These are phyloP conservation scores for Blakeslea trispora DNA, from an alignment of 371 early-diverging fungal genomes.

Conservation along the genomic window DNA sequence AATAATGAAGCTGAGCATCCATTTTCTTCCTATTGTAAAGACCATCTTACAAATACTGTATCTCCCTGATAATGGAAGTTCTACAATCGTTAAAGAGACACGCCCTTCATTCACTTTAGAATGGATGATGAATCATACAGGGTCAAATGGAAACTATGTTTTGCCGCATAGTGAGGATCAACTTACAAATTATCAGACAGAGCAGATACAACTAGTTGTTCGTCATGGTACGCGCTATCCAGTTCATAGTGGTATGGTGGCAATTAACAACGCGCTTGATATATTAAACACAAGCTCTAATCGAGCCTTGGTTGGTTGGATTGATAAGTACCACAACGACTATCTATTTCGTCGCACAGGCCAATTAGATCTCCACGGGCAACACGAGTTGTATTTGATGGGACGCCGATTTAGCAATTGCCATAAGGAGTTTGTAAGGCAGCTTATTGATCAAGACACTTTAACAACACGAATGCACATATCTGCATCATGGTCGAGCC, in stretches of 20 bases:
- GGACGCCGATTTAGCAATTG: slow-evolving; percentile 25
- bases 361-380: slow-evolving; percentile 21
- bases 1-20: no score
- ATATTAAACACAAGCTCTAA: slow-evolving; percentile 15
- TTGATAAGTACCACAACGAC: slow-evolving; percentile 16
- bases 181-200: slow-evolving; percentile 1
- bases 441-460: slow-evolving; percentile 7
- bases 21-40: no score
- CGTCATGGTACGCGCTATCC: slow-evolving; percentile 42
- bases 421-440: slow-evolving; percentile 14
- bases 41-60: no score
- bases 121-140: background rate
- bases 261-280: slow-evolving; percentile 16
- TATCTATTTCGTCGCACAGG: slow-evolving; percentile 12
- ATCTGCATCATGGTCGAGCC: slow-evolving; percentile 16
- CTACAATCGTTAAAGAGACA: background rate
- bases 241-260: slow-evolving; percentile 15
- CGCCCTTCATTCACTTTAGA: background rate
- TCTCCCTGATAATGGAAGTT: background rate
- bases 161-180: background rate
- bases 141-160: background rate
- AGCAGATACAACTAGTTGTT: slow-evolving; percentile 32
- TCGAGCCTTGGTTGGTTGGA: slow-evolving; percentile 17
- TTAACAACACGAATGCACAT: slow-evolving; percentile 1
- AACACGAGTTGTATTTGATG: slow-evolving; percentile 25